These are phyloP conservation scores for Pascua guehoae DNA, from an alignment of 1,284 basidiomycete species.

Conservation along the genomic window DNA sequence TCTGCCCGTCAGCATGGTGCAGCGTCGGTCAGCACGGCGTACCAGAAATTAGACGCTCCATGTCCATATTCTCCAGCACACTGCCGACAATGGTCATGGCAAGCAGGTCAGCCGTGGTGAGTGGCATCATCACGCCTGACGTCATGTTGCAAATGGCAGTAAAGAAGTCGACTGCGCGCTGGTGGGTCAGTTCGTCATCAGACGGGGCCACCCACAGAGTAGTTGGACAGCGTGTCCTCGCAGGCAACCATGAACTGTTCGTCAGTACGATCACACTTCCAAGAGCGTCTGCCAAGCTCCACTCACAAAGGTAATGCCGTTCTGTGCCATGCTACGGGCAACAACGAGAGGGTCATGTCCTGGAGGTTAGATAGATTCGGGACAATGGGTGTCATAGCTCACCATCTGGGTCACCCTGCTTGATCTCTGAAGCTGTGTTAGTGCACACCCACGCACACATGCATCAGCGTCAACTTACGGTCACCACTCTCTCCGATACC, in stretches of 20 bases:
- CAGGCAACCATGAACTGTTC: slow-evolving; percentile 92
- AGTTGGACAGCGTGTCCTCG: slow-evolving; percentile 92
- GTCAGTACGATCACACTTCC: slow-evolving; percentile 11
- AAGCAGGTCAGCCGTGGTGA: slow-evolving; percentile 91
- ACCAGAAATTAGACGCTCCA: slow-evolving; percentile 80
- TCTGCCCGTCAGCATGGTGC: slow-evolving; percentile 51
- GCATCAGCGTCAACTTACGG: slow-evolving; percentile 27
- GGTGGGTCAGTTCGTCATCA: slow-evolving; percentile 8
- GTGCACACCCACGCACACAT: background rate
- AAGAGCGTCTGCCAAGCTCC: background rate
- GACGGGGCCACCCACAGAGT: slow-evolving; percentile 75
- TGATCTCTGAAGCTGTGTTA: slow-evolving; percentile 59
- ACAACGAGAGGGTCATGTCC: slow-evolving; percentile 83
- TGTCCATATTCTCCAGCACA: slow-evolving; percentile 95
- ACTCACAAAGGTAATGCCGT: slow-evolving; percentile 82
- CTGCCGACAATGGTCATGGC: slow-evolving; percentile 95
- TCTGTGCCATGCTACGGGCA: slow-evolving; percentile 81
- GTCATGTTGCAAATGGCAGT: slow-evolving; percentile 88
- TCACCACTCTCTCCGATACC: slow-evolving; percentile 47
- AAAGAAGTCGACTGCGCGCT: slow-evolving; percentile 94
- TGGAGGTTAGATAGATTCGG: slow-evolving; percentile 14
- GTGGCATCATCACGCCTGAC: slow-evolving; percentile 89
- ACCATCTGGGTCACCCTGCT: slow-evolving; percentile 83
- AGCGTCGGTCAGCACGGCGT: slow-evolving; percentile 7
- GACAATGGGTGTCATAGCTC: slow-evolving; percentile 9